These are phyloP conservation scores for Mytilinidion resinicola DNA, from an alignment of 495 filamentous ascomycete species.

Conservation along the genomic window DNA sequence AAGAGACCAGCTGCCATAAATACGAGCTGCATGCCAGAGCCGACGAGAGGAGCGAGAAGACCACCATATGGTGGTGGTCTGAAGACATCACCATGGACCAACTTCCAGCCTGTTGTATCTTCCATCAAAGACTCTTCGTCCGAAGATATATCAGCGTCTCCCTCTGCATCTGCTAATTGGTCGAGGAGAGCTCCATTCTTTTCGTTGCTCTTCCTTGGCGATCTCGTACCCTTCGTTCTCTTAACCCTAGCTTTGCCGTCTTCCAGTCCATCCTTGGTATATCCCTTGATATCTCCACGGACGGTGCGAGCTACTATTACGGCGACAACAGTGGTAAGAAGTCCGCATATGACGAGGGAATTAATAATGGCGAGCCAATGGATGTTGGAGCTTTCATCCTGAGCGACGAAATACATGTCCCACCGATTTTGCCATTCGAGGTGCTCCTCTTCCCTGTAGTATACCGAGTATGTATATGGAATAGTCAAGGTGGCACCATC, in stretches of 20 bases:
- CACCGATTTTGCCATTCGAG: conserved; percentile 84
- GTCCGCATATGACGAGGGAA: conserved; percentile 76
- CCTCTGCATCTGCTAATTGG: conserved; percentile 53
- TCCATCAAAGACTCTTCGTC: conserved; percentile 71
- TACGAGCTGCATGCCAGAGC: conserved; percentile 83
- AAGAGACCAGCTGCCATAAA: conserved; percentile 80
- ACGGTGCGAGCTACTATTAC: conserved; percentile 83
- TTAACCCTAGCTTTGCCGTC: conserved; percentile 59
- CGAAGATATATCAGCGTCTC: conserved; percentile 56
- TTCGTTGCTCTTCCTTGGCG: conserved; percentile 49
- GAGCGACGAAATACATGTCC: conserved; percentile 91
- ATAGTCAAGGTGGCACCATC: conserved; percentile 68
- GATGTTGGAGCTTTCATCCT: conserved; percentile 75
- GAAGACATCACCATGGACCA: conserved; percentile 94
- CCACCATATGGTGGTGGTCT: conserved; percentile 66
- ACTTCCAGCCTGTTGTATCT: conserved; percentile 87
- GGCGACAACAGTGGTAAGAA: conserved; percentile 75
- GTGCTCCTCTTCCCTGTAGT: conserved; percentile 76
- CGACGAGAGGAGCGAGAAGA: conserved; percentile 77
- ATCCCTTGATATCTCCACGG: conserved; percentile 70
- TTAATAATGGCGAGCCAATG: conserved; percentile 94
- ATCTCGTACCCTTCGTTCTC: conserved; percentile 40
- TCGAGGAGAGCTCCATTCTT: conserved; percentile 57
- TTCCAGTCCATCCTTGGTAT: conserved; percentile 59
- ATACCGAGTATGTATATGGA: conserved; percentile 88